phyloP scores from a whole-genome alignment of 176 grass and related monocot genomes.

The Puya raimondii region DNA sequence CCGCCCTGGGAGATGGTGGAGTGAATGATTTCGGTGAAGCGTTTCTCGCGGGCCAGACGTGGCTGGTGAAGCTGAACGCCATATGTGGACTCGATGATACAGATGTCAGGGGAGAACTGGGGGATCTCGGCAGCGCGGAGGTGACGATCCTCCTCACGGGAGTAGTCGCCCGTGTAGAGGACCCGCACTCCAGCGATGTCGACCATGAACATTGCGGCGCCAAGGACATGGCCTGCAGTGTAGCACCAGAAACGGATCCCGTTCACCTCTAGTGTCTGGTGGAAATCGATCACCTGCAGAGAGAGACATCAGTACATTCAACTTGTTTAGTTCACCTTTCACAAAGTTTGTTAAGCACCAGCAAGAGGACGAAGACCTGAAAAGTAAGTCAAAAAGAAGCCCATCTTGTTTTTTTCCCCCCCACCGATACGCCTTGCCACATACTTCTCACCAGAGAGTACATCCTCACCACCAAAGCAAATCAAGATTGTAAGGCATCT shows the following conservation, averaged over 20 bases:
- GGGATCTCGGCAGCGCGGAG: conserved; percentile 75
- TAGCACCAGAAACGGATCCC: conserved; percentile 99
- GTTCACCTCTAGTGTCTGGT: conserved; percentile 91
- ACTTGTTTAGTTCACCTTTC: neutral
- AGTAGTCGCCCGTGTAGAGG: conserved; percentile 93
- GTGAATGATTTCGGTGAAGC: conserved; percentile 89
- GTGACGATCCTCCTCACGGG: conserved; percentile 86
- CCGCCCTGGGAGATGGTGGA: conserved; percentile 70
- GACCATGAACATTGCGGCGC: conserved; percentile 99
- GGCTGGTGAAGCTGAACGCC: conserved; percentile 86
- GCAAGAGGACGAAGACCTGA: too few species aligned
- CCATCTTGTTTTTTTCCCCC: too few species aligned
- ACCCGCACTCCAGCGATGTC: conserved; percentile 89
- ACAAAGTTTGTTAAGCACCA: neutral
- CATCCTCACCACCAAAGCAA: too few species aligned
- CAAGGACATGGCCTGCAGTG: conserved; percentile 87
- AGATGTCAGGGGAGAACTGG: conserved; percentile 80
- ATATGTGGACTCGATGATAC: conserved; percentile 91
- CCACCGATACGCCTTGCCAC: too few species aligned
- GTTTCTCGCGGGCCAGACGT: conserved; percentile 58
- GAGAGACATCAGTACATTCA: conserved; percentile 3
- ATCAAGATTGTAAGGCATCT: too few species aligned
- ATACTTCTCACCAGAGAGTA: too few species aligned
- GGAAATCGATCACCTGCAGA: conserved; percentile 88
- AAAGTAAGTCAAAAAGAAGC: too few species aligned